Evolutionary conservation across 495 filamentous ascomycete species (phyloP).

Genomic region (Annulohypoxylon maeteangense): DNA sequence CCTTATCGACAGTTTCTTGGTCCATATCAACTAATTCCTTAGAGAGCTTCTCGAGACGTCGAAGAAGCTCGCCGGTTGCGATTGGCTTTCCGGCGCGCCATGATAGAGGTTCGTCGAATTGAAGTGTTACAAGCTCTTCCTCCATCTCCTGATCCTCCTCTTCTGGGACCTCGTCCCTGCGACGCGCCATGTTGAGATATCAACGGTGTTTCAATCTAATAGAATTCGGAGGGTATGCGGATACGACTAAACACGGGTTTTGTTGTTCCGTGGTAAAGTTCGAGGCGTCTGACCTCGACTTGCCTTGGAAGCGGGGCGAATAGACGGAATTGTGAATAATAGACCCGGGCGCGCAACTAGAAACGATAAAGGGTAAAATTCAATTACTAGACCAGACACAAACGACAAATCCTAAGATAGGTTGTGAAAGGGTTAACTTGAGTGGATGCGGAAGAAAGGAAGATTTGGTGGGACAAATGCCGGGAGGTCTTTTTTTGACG

Average conservation of each 20-base stretch:
- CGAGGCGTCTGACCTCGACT: conserved; percentile 15
- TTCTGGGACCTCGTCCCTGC: conserved; percentile 48
- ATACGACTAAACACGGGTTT: not conserved
- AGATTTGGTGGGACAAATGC: conserved; percentile 38
- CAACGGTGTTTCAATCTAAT: not conserved
- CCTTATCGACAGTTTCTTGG: conserved; percentile 84
- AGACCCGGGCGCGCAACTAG: conserved; percentile 23
- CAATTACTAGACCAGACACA: conserved; percentile 20
- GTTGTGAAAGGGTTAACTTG: not conserved
- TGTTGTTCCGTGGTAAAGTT: not conserved
- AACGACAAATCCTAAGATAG: not conserved
- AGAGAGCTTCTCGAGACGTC: conserved; percentile 79
- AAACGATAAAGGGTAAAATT: conserved; percentile 1
- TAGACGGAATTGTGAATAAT: not conserved
- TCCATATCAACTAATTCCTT: conserved; percentile 88
- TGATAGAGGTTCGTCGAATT: conserved; percentile 87
- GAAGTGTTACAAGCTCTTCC: conserved; percentile 55
- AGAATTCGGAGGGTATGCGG: not conserved
- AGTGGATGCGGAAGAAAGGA: conserved; percentile 12
- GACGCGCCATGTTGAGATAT: conserved; percentile 40
- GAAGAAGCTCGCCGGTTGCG: conserved; percentile 80
- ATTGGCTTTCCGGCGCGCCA: conserved; percentile 95
- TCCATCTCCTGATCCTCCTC: conserved; percentile 51
- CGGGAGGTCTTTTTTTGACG: conserved; percentile 22
- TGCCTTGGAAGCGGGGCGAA: conserved; percentile 29